Evolutionary conservation across 805 yeast genomes (phyloP).

Genomic region (Zygosaccharomyces bailii): DNA sequence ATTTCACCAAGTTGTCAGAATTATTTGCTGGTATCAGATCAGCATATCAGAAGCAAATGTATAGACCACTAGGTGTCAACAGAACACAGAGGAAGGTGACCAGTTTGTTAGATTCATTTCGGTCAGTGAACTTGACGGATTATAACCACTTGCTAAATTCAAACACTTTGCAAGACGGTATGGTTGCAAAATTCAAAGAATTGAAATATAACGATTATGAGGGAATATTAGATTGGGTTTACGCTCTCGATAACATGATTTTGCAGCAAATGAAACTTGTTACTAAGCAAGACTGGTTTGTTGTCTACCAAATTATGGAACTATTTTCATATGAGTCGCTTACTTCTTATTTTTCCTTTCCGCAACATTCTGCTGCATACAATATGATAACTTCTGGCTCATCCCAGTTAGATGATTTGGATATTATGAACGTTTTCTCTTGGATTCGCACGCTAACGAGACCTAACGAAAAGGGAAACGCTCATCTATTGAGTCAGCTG

Average conservation of each 20-base stretch:
- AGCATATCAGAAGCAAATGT: constrained; percentile 63
- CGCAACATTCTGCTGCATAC: constrained; percentile 20
- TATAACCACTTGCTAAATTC: constrained; percentile 15
- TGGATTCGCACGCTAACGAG: constrained; percentile 64
- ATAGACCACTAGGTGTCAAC: constrained; percentile 48
- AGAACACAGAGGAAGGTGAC: constrained; percentile 25
- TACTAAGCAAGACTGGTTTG: constrained; percentile 72
- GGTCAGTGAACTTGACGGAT: constrained; percentile 19
- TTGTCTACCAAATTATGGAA: constrained; percentile 70
- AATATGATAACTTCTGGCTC: constrained; percentile 23
- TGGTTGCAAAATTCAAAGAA: constrained; percentile 17
- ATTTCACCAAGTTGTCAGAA: constrained; percentile 34
- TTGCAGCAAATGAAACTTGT: constrained; percentile 46
- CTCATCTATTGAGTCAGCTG: constrained; percentile 45
- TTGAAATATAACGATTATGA: constrained; percentile 26
- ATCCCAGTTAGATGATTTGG: constrained; percentile 48
- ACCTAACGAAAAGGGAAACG: constrained; percentile 32
- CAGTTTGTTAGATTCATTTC: constrained; percentile 19
- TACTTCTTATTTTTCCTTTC: constrained; percentile 48
- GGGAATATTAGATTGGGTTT: constrained; percentile 59
- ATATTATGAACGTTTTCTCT: constrained; percentile 62
- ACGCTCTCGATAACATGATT: constrained; percentile 59
- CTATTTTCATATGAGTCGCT: constrained; percentile 56
- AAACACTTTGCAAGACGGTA: constrained; percentile 33
- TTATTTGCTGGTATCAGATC: constrained; percentile 66